Evolutionary conservation across 306 rosid genomes (phyloP).

Genomic region (Lathyrus oleraceus): DNA sequence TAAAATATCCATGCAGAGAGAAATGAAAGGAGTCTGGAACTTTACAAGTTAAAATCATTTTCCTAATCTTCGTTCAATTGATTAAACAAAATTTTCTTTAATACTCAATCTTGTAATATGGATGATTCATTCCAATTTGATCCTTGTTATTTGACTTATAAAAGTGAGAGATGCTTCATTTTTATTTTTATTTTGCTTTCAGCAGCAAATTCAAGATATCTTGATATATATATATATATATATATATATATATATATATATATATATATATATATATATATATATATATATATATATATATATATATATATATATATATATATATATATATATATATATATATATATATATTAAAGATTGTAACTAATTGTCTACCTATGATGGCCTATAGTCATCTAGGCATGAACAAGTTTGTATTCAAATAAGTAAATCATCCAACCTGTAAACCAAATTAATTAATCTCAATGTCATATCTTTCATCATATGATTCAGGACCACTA

Average conservation of each 20-base stretch:
- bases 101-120: too few relatives aligned
- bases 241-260: constrained; percentile 18
- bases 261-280: constrained; percentile 18
- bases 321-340: constrained; percentile 18
- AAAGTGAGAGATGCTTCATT: too few relatives aligned
- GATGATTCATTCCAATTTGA: too few relatives aligned
- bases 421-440: constrained; percentile 32
- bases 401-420: constrained; percentile 23
- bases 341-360: constrained; percentile 17
- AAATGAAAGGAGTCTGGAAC: neutral
- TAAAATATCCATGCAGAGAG: neutral
- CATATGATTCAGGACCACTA: neutral
- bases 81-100: too few relatives aligned
- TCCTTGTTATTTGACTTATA: too few relatives aligned
- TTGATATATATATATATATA: constrained; percentile 7
- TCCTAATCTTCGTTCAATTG: neutral
- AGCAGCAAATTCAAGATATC: constrained; percentile 31
- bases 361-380: neutral
- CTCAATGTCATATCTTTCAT: constrained; percentile 16
- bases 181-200: too few relatives aligned
- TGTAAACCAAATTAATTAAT: constrained; percentile 12
- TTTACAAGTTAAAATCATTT: neutral
- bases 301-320: constrained; percentile 18
- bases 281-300: constrained; percentile 18
- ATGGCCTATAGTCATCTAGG: constrained; percentile 28